Conservation (phyloP, 768 basidiomycete genomes). For the Cystofilobasidium ferigula region DNA sequence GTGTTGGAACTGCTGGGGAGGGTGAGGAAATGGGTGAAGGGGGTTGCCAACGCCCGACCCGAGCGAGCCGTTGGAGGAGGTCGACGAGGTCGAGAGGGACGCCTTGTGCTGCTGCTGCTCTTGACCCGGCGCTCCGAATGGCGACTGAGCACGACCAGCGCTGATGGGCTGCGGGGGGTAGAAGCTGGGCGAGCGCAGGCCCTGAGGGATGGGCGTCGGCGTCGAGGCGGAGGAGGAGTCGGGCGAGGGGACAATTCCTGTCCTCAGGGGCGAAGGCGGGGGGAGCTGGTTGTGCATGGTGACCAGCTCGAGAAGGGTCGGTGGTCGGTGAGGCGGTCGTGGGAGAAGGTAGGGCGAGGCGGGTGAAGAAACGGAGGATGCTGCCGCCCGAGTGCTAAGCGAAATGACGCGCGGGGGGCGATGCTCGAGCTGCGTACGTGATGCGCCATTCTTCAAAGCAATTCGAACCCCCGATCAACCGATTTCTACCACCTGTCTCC, state of each 20-base stretch:
- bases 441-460: too few species aligned
- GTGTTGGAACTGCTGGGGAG: background rate
- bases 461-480: too few species aligned
- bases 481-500: too few species aligned
- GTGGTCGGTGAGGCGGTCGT: too few species aligned
- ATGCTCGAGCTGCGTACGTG: too few species aligned
- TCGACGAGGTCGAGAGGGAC: background rate
- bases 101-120: background rate
- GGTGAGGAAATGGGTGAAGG: background rate
- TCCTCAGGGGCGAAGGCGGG: slow-evolving; percentile 14
- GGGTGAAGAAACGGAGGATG: too few species aligned
- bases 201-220: background rate
- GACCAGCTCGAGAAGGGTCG: too few species aligned
- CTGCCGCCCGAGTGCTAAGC: too few species aligned
- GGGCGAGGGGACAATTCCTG: background rate
- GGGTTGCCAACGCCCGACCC: background rate
- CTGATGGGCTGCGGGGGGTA: background rate
- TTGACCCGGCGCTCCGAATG: background rate
- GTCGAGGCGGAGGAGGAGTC: background rate
- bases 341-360: too few species aligned
- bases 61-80: background rate
- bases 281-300: background rate
- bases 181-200: background rate
- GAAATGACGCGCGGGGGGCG: too few species aligned
- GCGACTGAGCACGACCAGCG: background rate